Conservation (phyloP, 495 filamentous ascomycete genomes). For the Penicillium malachiteum region DNA sequence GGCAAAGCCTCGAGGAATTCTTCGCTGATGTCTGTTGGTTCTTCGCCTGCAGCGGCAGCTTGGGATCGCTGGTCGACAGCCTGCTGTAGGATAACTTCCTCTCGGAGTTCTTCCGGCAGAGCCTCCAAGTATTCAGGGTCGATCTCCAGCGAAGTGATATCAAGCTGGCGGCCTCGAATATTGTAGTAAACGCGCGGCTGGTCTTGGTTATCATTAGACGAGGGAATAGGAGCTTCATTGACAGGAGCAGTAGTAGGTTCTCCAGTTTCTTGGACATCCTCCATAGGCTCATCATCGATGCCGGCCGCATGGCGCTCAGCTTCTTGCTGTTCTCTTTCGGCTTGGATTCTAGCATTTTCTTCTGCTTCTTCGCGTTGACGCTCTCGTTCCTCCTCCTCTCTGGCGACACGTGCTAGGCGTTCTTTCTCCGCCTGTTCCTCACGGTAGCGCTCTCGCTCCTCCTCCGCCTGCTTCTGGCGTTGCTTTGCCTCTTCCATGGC, state of each 20-base stretch:
- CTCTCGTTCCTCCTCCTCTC: slow-evolving; percentile 61
- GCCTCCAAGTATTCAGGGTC: slow-evolving; percentile 92
- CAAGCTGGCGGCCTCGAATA: slow-evolving; percentile 78
- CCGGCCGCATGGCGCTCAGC: slow-evolving; percentile 48
- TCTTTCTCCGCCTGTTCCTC: slow-evolving; percentile 51
- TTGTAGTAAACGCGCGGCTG: slow-evolving; percentile 70
- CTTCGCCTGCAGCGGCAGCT: slow-evolving; percentile 75
- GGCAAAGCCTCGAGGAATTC: slow-evolving; percentile 95
- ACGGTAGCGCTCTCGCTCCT: slow-evolving; percentile 48
- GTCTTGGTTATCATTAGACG: slow-evolving; percentile 32
- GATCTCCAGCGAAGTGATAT: slow-evolving; percentile 92
- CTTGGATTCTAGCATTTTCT: slow-evolving; percentile 47
- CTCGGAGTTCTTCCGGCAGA: slow-evolving; percentile 88
- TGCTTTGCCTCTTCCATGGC: slow-evolving; percentile 76
- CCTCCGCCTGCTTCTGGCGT: slow-evolving; percentile 49
- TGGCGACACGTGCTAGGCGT: slow-evolving; percentile 47
- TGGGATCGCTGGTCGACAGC: slow-evolving; percentile 78
- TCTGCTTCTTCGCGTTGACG: slow-evolving; percentile 66
- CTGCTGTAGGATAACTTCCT: slow-evolving; percentile 91
- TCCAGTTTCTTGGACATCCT: slow-evolving; percentile 71
- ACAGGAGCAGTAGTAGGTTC: slow-evolving; percentile 29
- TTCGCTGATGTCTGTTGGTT: slow-evolving; percentile 82
- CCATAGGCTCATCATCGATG: slow-evolving; percentile 66
- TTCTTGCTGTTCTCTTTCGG: slow-evolving; percentile 47
- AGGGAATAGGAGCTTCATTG: slow-evolving; percentile 12